phyloP scores from a whole-genome alignment of 208 protist genomes.

The Entamoeba nuttalli region DNA sequence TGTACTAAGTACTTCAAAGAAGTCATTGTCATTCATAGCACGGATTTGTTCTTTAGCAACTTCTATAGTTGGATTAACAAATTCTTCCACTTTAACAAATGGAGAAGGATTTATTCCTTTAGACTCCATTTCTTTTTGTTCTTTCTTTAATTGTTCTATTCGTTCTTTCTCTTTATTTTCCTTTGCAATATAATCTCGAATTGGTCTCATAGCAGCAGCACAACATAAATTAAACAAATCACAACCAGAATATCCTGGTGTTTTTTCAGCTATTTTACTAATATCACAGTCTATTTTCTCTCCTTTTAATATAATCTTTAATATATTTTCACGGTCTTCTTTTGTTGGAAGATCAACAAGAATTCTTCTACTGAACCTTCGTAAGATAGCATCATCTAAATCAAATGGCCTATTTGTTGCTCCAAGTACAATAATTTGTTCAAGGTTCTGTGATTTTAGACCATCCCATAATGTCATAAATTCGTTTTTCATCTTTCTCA shows the following conservation, averaged over 20 bases:
- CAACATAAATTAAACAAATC: constrained; percentile 3
- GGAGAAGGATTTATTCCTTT: background rate
- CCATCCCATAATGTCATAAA: constrained; percentile 74
- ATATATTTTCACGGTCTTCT: background rate
- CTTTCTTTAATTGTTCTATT: background rate
- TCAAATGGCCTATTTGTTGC: constrained; percentile 3
- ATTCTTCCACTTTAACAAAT: background rate
- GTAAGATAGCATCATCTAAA: background rate
- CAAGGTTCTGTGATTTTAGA: background rate
- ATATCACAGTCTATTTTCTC: background rate
- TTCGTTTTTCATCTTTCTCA: constrained; percentile 73
- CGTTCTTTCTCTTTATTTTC: background rate
- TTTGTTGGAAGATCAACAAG: background rate
- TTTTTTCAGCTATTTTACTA: background rate
- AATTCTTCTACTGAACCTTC: constrained; percentile 1
- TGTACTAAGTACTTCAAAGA: background rate
- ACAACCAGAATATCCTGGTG: background rate
- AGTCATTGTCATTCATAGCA: background rate
- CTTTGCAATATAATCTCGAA: background rate
- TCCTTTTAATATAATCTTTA: background rate
- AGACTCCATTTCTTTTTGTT: background rate
- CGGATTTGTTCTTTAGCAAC: background rate
- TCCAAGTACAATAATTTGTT: background rate
- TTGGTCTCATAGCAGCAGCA: background rate
- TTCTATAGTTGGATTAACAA: background rate